These are phyloP conservation scores for Phaffomyces thermotolerans DNA, from an alignment of 805 yeast species.

Conservation along the genomic window DNA sequence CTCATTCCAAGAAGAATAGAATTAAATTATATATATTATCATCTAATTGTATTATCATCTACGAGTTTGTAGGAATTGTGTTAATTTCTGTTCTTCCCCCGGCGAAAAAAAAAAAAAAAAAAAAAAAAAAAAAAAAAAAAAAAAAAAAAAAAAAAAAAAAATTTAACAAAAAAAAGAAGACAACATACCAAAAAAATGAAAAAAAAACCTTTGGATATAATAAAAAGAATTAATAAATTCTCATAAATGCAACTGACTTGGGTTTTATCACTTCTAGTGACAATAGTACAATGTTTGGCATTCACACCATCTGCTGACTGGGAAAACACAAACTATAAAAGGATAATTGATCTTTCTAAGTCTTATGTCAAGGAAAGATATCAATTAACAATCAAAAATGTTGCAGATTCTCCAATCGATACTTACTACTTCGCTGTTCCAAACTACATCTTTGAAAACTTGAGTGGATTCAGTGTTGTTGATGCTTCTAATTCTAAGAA, in stretches of 20 bases:
- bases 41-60: too few species aligned
- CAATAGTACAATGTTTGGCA: constrained; percentile 2
- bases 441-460: constrained; percentile 30
- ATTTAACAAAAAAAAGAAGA: too few species aligned
- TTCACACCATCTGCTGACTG: constrained; percentile 24
- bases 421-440: constrained; percentile 59
- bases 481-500: constrained; percentile 18
- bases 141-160: too few species aligned
- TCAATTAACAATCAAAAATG: constrained; percentile 51
- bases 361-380: constrained; percentile 59
- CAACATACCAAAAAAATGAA: too few species aligned
- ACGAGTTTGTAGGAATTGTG: too few species aligned
- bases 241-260: constrained; percentile 1
- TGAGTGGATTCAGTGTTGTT: constrained; percentile 41
- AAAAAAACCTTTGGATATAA: too few species aligned
- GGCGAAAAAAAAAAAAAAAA: too few species aligned
- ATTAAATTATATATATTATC: too few species aligned
- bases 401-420: constrained; percentile 42
- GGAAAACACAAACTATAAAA: constrained; percentile 50
- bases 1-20: constrained; percentile 14
- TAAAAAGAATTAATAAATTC: not conserved
- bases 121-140: too few species aligned
- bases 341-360: constrained; percentile 56
- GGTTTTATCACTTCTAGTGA: constrained; percentile 5
- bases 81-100: too few species aligned